These are phyloP conservation scores for Ceratocystis harringtonii DNA, from an alignment of 2,329 filamentous ascomycete genomes.

Conservation along the genomic window DNA sequence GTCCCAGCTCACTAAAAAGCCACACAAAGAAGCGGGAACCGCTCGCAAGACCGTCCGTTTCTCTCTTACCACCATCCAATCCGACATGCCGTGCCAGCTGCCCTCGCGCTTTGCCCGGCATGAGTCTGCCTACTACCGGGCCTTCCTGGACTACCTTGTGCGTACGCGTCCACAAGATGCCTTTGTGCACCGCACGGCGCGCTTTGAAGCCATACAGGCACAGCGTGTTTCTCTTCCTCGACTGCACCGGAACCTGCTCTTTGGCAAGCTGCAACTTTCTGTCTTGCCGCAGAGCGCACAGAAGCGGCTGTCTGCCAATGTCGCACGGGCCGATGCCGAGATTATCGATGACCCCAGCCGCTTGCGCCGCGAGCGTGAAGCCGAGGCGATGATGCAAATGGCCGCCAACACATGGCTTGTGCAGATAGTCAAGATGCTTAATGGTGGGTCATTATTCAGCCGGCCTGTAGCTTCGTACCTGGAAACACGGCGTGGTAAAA, in stretches of 20 bases:
- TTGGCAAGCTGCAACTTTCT: conserved; percentile 70
- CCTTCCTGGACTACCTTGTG: conserved; percentile 62
- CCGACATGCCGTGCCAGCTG: conserved; percentile 34
- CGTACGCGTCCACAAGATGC: conserved; percentile 54
- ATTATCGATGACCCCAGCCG: conserved; percentile 45
- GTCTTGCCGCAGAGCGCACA: conserved; percentile 53
- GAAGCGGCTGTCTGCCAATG: conserved; percentile 56
- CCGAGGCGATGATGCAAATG: conserved; percentile 63
- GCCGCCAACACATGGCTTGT: conserved; percentile 46
- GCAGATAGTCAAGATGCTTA: conserved; percentile 44
- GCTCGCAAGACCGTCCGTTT: conserved; percentile 57
- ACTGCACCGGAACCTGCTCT: conserved; percentile 63
- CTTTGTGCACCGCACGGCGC: conserved; percentile 69
- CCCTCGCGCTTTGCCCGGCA: conserved; percentile 38
- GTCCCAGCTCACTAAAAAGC: not conserved
- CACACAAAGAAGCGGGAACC: not conserved
- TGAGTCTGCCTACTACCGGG: conserved; percentile 75
- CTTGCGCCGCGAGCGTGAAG: conserved; percentile 58
- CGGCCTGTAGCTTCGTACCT: conserved; percentile 49
- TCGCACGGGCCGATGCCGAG: conserved; percentile 59
- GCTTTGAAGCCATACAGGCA: conserved; percentile 79
- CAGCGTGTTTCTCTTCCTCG: conserved; percentile 60
- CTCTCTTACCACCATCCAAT: conserved; percentile 37
- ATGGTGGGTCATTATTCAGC: conserved; percentile 48
- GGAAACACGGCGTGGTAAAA: conserved; percentile 21